Base-by-base conservation (phyloP, 1,284 basidiomycete genomes). In the Trametes polyzona region DNA sequence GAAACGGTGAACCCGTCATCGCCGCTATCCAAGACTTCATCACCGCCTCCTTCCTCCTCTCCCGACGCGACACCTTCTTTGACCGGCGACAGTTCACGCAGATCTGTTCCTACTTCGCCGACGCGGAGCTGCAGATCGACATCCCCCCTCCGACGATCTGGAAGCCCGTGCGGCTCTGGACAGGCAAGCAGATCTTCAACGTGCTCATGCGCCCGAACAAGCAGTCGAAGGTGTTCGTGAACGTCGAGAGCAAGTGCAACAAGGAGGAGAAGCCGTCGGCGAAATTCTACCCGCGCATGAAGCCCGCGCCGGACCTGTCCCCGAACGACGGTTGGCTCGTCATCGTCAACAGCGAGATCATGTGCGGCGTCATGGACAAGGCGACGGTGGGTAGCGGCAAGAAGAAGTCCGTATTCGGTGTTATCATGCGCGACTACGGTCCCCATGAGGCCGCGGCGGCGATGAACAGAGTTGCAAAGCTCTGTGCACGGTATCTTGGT, bases 331-430 rank as follows among this genome's bases (percentile, higher is more conserved):
- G 96, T 1, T 99, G 95, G 87, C 84, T 99, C 29, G 97, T 99
- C 56, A 90, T 99, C 53, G 88, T 96, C 61, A 99, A 99, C 73
- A 96, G 93, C 71, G 96, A 99, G 75, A 95, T 99, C 69, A 98
- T 99, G 94, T 98, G 96, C 69, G 97, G 97, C 47, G 93, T 96
- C 9, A 97, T 99, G 85, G 97, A 99, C 79, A 99, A 99, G 78
- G 93, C 93, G 19, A 98, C 95, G 0, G 93, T 99, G 5, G 97
- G 97, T 56, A 93, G 95, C 68, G 97, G 97, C 53, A 99, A 99
- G 83, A 99, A 99, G 81, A 98, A 98, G 73, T 98, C 95, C 2
- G 94, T 99, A 33, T 99, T 99, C 68, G 96, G 96, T 62, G 94
- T 98, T 48, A 98, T 99, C 67, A 84, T 98, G 76, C 84, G 97